Evolutionary conservation across 1,284 basidiomycete species (phyloP).

Genomic region (Boletus holoroseus): DNA sequence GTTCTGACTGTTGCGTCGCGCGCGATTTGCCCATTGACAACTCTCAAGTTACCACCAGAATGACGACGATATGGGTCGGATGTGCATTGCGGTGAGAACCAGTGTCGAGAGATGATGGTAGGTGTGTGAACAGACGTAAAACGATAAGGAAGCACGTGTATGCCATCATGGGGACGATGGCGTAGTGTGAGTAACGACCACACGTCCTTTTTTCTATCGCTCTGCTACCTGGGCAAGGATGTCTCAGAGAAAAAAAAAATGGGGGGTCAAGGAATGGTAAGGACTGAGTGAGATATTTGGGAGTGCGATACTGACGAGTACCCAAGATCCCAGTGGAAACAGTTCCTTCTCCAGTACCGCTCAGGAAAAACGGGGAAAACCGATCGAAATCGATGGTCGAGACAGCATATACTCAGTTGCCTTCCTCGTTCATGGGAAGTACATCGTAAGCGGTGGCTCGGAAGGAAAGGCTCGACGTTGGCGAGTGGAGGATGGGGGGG

Average conservation of each 20-base stretch:
- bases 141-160: not conserved
- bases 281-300: not conserved
- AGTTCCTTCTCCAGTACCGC: not conserved
- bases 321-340: not conserved
- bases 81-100: no score
- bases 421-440: not conserved
- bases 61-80: no score
- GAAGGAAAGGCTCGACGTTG: not conserved
- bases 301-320: not conserved
- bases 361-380: not conserved
- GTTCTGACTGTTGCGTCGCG: no score
- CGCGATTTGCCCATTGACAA: no score
- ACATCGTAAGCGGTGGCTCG: not conserved
- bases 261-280: not conserved
- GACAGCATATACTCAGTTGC: not conserved
- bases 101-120: no score
- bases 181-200: no score
- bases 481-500: not conserved
- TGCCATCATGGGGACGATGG: no score
- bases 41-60: no score
- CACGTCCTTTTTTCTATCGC: not conserved
- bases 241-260: not conserved
- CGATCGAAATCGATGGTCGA: not conserved
- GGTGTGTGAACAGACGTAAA: not conserved
- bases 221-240: not conserved